Base-by-base conservation (phyloP, 2,329 filamentous ascomycete genomes). In the Allantophomopsis lycopodina region DNA sequence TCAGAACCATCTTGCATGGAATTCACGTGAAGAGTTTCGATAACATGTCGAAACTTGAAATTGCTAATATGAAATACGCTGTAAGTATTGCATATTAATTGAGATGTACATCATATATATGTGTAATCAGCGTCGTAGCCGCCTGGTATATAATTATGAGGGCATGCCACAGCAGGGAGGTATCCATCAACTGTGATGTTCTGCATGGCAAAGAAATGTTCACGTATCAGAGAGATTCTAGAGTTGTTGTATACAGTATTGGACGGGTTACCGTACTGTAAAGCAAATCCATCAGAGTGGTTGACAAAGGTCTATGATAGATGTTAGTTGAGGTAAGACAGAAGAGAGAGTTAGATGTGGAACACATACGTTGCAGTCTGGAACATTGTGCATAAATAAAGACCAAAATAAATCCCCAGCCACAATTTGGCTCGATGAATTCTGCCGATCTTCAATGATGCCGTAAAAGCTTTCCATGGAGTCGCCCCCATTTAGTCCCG, bases 391-490 rank as follows among this genome's bases (percentile, higher is more conserved):
- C 18, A 60, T 60, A 42, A 68, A 69, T 23, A 67, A 47, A 43
- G 62, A 65, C 64, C 63, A 67, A 48, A 66, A 65, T 16, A 60
- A 47, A 47, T 64, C 62, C 3, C 65, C 65, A 4, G 53, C 55
- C 2, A 59, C 58, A 0, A 55, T 54, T 1, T 58, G 55, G 17
- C 35, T 36, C 11, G 10, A 39, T 31, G 23, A 13, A 20, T 42
- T 44, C 39, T 48, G 42, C 8, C 53, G 60, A 32, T 50, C 47
- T 42, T 66, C 59, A 42, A 68, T 56, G 36, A 59, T 51, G 16
- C 51, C 48, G 45, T 61, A 65, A 52, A 64, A 68, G 1, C 55
- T 53, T 28, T 55, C 46, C 21, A 68, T 49, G 5, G 55, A 50
- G 41, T 55, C 55, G 20, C 54, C 57, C 4, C 38, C 45, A 48